Percentiles rank a stretch among this genome's conserved stretches.
Evolutionary conservation across 371 early-diverging fungal species (phyloP).

Genomic region (Blastocladiella emersonii): DNA sequence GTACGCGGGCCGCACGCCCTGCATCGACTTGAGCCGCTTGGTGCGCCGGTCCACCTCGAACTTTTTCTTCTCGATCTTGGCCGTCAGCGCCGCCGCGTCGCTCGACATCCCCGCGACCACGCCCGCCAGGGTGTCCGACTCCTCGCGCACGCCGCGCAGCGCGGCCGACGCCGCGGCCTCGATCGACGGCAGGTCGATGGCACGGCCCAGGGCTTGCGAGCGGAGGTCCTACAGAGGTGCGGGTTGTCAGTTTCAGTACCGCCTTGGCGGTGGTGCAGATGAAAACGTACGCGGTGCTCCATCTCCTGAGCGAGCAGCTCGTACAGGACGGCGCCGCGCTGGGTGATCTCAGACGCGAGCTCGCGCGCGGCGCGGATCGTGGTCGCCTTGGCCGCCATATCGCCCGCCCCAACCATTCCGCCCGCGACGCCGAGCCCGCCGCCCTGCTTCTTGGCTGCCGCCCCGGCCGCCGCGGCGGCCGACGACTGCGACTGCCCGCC

Average conservation of each 20-base stretch:
- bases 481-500: no score
- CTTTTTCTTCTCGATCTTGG: slow-evolving; percentile 32
- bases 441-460: not conserved
- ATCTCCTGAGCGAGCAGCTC: slow-evolving; percentile 25
- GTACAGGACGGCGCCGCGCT: slow-evolving; percentile 24
- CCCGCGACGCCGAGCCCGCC: no score
- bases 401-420: slow-evolving; percentile 6
- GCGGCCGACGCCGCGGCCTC: slow-evolving; percentile 19
- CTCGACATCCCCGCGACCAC: slow-evolving; percentile 19
- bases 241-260: no score
- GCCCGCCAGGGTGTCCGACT: slow-evolving; percentile 12
- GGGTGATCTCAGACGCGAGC: slow-evolving; percentile 24
- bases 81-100: slow-evolving; percentile 25
- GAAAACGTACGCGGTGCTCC: slow-evolving; percentile 13
- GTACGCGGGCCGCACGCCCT: slow-evolving; percentile 36
- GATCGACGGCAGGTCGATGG: slow-evolving; percentile 24
- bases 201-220: slow-evolving; percentile 21
- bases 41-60: slow-evolving; percentile 28
- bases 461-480: not conserved
- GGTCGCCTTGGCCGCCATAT: slow-evolving; percentile 20
- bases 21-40: slow-evolving; percentile 26
- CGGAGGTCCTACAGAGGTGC: slow-evolving; percentile 15
- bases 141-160: slow-evolving; percentile 12
- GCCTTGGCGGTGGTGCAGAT: no score
- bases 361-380: slow-evolving; percentile 21